Base-by-base conservation (phyloP, 495 filamentous ascomycete species). In the Haplographium delicatum region DNA sequence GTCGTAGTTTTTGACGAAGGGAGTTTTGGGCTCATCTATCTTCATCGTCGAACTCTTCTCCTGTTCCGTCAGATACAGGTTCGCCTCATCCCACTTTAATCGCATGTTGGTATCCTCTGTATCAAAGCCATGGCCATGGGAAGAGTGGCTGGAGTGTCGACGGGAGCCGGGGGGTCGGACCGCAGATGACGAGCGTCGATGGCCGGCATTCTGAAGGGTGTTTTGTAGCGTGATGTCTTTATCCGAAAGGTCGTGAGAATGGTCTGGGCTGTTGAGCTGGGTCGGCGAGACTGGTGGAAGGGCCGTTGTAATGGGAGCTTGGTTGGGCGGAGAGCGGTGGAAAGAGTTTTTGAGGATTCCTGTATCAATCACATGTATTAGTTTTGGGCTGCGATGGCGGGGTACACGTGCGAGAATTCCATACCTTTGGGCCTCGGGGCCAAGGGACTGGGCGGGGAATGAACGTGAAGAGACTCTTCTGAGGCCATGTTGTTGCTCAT, bases 61-160 rank as follows among this genome's bases (percentile, higher is more conserved):
- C 66, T 96, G 93, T 70, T 97, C 93, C 4, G 90, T 88, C 10
- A 97, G 75, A 66, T 96, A 97, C 18, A 98, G 73, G 57, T 97
- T 97, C 18, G 89, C 93, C 66, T 98, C 93, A 61, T 98, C 93
- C 93, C 93, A 98, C 65, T 96, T 94, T 48, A 98, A 73, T 10
- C 91, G 84, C 62, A 84, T 81, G 31, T 75, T 76, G 44, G 75
- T 74, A 20, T 85, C 82, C 16, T 78, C 72, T 6, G 60, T 66
- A 26, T 66, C 73, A 19, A 62, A 63, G 26, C 70, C 57, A 64
- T 75, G 44, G n/a, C n/a, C n/a, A n/a, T n/a, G n/a, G n/a, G n/a
- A n/a, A n/a, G n/a, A n/a, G n/a, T n/a, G n/a, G 69, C 73, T 51
- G 0, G 85, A 89, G 50, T 84, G 84, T 16, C 90, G 81, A 39